These are phyloP conservation scores for Nakazawaea laoshanensis DNA, from an alignment of 805 yeast genomes.

Conservation along the genomic window DNA sequence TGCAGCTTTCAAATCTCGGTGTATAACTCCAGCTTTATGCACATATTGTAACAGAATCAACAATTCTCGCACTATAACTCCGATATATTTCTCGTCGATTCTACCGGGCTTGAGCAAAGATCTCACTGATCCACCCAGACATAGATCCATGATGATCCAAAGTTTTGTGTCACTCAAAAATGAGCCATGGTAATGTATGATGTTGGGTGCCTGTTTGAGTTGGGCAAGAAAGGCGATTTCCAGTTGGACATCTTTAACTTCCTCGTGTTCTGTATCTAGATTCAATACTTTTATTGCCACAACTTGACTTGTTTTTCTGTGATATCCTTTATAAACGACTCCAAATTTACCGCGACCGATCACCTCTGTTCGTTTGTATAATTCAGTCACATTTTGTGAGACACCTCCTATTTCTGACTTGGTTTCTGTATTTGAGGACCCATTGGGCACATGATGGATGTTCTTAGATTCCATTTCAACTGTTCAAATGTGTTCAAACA, in stretches of 20 bases:
- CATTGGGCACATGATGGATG: no score
- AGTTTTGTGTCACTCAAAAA: conserved; percentile 80
- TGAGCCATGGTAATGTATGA: conserved; percentile 88
- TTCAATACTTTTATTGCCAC: conserved; percentile 92
- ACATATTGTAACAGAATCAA: conserved; percentile 71
- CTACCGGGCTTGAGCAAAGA: conserved; percentile 81
- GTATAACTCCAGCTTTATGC: conserved; percentile 87
- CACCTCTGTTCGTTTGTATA: conserved; percentile 77
- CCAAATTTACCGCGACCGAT: conserved; percentile 98
- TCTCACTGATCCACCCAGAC: conserved; percentile 93
- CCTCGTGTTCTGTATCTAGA: conserved; percentile 89
- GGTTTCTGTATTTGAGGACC: background rate
- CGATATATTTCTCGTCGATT: conserved; percentile 75
- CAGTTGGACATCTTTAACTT: conserved; percentile 87
- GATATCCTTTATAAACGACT: conserved; percentile 83
- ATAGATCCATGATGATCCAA: conserved; percentile 97
- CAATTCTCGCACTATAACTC: conserved; percentile 80
- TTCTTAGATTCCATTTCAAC: no score
- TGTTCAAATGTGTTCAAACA: no score
- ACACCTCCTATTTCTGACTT: background rate
- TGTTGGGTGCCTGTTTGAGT: conserved; percentile 79
- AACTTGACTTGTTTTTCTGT: conserved; percentile 59
- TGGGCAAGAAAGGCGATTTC: conserved; percentile 84
- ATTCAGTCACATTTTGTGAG: conserved; percentile 14
- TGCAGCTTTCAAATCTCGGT: conserved; percentile 95